Conservation (phyloP, 140 eudicot species). For the Cichorium intybus region DNA sequence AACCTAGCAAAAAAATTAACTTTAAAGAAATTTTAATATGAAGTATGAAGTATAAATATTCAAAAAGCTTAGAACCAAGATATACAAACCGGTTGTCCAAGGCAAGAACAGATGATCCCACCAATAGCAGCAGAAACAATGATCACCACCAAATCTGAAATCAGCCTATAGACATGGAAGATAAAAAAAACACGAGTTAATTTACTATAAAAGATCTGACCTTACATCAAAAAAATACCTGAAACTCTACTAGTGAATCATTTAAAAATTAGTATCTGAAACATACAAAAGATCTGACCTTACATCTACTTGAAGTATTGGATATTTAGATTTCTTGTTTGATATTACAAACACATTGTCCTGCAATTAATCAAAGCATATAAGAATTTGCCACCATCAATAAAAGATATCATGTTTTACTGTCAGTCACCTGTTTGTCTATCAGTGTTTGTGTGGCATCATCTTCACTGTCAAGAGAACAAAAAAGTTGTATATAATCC, state of each 20-base stretch:
- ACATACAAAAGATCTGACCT: constrained; percentile 52
- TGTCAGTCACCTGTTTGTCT: constrained; percentile 68
- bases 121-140: constrained; percentile 99
- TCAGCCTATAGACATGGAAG: constrained; percentile 58
- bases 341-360: constrained; percentile 98
- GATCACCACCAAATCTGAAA: constrained; percentile 95
- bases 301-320: constrained; percentile 96
- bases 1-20: constrained; percentile 47
- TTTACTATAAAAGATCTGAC: neutral
- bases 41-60: constrained; percentile 18
- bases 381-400: constrained; percentile 24
- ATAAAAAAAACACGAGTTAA: constrained; percentile 5
- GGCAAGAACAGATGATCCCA: constrained; percentile 90
- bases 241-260: constrained; percentile 7
- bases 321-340: constrained; percentile 90
- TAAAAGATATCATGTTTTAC: neutral
- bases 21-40: constrained; percentile 5
- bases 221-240: constrained; percentile 7
- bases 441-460: constrained; percentile 79
- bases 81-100: constrained; percentile 98
- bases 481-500: constrained; percentile 40
- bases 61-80: neutral
- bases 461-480: constrained; percentile 66
- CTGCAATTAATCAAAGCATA: constrained; percentile 44
- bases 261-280: constrained; percentile 4